These are phyloP conservation scores for Cordyceps javanica DNA, from an alignment of 2,329 filamentous ascomycete genomes.

Conservation along the genomic window DNA sequence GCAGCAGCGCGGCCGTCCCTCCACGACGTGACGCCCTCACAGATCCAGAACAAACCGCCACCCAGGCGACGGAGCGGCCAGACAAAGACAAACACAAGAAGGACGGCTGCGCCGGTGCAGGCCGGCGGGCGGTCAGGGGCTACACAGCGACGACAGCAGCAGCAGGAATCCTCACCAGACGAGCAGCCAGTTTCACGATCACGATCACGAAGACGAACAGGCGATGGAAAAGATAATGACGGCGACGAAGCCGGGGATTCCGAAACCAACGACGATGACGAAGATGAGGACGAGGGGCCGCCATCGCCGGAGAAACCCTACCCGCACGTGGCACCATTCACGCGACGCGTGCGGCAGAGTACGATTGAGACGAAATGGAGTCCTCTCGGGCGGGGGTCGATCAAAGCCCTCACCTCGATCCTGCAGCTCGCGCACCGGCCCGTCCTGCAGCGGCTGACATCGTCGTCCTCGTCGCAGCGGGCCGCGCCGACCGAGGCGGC, in stretches of 20 bases:
- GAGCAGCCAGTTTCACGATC: constrained; percentile 1
- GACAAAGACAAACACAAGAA: not conserved
- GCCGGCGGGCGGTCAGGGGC: not conserved
- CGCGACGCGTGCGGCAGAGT: constrained; percentile 51
- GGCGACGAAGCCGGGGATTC: constrained; percentile 3
- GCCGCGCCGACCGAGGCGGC: constrained; percentile 46
- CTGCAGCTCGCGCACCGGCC: constrained; percentile 55
- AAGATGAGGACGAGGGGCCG: constrained; percentile 17
- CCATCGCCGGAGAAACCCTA: constrained; percentile 33
- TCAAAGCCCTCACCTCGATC: constrained; percentile 49
- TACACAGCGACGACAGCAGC: constrained; percentile 7
- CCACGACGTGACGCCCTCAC: constrained; percentile 3
- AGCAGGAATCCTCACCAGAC: constrained; percentile 16
- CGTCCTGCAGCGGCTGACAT: constrained; percentile 48
- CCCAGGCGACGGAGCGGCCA: not conserved
- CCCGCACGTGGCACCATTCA: constrained; percentile 45
- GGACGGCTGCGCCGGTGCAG: constrained; percentile 19
- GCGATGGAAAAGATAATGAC: not conserved
- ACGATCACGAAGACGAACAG: not conserved
- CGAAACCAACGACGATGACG: constrained; percentile 13
- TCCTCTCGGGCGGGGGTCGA: constrained; percentile 46
- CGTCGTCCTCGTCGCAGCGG: constrained; percentile 37
- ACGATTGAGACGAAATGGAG: constrained; percentile 65
- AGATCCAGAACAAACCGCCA: constrained; percentile 9
- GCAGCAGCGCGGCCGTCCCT: not conserved